Evolutionary conservation across 805 yeast species (phyloP), one percentile per base, ranked within the genome.

Genomic region (Isabelozyma gotoi): DNA sequence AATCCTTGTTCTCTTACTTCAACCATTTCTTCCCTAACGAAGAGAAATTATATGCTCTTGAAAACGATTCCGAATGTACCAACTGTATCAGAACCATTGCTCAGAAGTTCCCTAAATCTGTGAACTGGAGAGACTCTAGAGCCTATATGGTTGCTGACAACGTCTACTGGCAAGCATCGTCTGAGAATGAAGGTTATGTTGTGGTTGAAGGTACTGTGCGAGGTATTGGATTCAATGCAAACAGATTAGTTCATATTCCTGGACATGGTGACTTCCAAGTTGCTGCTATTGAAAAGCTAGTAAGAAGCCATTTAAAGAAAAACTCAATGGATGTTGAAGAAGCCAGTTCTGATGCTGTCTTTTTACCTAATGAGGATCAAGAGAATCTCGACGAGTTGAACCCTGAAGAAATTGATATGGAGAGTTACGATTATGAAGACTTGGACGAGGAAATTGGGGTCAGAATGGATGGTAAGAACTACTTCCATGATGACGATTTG

Each of bases 121-220:
- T 95, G 38, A 80, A 79, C 18, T 94, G 99, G 98, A 83, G 98
- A 67, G 97, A 92, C 54, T 68, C 82, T n/a, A 76, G 99, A 59
- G 92, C 96, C 6, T 94, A 90, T 67, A 41, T 94, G 41, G 76
- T 94, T 7, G 91, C 95, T 1, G 95, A 90, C 51, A 57, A 65
- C 3, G 73, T 86, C 0, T 52, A 61, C 17, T 78, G 78, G 72
- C 61, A 67, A 14, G 55, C 65, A 4, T 44, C 51, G 8, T 54
- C 57, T 21, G 43, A 50, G 43, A 32, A 55, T 51, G 65, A 65
- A 21, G 74, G 74, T 3, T 49, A 58, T 5, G 59, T 90, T 32
- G 78, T 78, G 5, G 77, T 94, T 5, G 85, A 83, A 59, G 99
- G 99, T 39, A 77, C 81, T 4, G 89, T 88, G 4, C 79, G 99